phyloP scores from a whole-genome alignment of 768 basidiomycete species.

The Kockovaella imperatae region DNA sequence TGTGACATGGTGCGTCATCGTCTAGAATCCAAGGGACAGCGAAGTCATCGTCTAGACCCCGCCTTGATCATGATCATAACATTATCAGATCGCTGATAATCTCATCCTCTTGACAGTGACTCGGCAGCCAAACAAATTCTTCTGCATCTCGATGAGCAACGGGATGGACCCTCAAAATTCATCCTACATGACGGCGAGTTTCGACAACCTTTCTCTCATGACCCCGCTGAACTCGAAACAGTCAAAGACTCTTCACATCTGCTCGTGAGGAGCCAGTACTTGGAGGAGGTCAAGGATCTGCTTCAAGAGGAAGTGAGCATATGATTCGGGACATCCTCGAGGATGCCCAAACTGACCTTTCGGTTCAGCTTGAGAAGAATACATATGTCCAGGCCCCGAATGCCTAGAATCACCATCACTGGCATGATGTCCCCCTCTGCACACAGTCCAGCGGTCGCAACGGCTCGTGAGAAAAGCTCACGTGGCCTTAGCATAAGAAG shows the following conservation, averaged over 20 bases:
- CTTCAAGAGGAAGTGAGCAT: constrained; percentile 33
- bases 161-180: constrained; percentile 30
- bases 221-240: background rate
- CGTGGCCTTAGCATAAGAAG: too few species aligned
- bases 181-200: constrained; percentile 29
- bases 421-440: background rate
- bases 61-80: background rate
- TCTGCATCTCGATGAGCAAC: constrained; percentile 23
- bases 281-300: constrained; percentile 34
- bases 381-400: constrained; percentile 34
- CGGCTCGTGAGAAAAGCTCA: background rate
- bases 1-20: constrained; percentile 17
- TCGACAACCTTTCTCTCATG: background rate
- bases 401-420: constrained; percentile 5
- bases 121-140: constrained; percentile 41
- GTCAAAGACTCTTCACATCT: constrained; percentile 34
- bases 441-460: too few species aligned
- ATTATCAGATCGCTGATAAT: background rate
- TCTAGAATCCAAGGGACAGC: background rate
- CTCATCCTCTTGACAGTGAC: constrained; percentile 22
- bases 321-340: background rate
- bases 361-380: constrained; percentile 35
- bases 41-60: background rate
- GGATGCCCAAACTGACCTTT: background rate
- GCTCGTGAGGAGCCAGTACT: constrained; percentile 23